Percentiles rank a stretch among this genome's conserved stretches.
Conservation (phyloP, 139 green algal species). For the Penium margaritaceum region DNA sequence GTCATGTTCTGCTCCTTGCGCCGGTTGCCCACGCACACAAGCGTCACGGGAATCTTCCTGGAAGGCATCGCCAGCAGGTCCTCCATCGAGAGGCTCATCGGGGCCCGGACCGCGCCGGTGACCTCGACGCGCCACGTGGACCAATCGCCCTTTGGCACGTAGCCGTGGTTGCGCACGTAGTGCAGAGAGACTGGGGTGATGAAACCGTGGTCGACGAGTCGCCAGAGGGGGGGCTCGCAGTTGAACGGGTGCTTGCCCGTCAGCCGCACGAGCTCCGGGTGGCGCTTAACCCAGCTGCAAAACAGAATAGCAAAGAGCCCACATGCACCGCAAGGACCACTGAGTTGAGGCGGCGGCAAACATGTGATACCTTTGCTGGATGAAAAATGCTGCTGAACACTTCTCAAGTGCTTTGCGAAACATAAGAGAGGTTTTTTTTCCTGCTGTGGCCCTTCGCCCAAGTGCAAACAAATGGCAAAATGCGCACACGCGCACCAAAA, state of each 20-base stretch:
- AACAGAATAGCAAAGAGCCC: no score
- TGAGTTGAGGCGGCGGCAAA: no score
- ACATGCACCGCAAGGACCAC: no score
- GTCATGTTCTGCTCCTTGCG: slow-evolving; percentile 98
- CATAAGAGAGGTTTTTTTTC: no score
- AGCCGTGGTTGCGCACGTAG: slow-evolving; percentile 85
- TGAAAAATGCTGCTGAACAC: no score
- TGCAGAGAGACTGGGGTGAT: slow-evolving; percentile 78
- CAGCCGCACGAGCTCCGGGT: slow-evolving; percentile 79
- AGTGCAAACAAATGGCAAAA: no score
- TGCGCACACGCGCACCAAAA: no score
- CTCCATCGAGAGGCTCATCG: slow-evolving; percentile 76
- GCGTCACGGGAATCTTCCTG: slow-evolving; percentile 67
- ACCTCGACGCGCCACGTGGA: slow-evolving; percentile 65
- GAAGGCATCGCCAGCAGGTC: slow-evolving; percentile 70
- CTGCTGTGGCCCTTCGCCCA: no score
- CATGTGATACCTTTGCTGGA: no score
- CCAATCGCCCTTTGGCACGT: slow-evolving; percentile 60
- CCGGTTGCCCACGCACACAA: slow-evolving; percentile 83
- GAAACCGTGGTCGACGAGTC: slow-evolving; percentile 81
- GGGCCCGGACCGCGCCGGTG: slow-evolving; percentile 63
- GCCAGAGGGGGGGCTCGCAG: slow-evolving; percentile 75
- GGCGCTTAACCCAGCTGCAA: slow-evolving; percentile 69
- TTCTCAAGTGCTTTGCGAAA: no score
- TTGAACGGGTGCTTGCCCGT: slow-evolving; percentile 92